A percentile compares a stretch with the other conserved stretches of the same genome.
Conservation (phyloP, 2,329 filamentous ascomycete species). For the Paraphaeosphaeria minitans region DNA sequence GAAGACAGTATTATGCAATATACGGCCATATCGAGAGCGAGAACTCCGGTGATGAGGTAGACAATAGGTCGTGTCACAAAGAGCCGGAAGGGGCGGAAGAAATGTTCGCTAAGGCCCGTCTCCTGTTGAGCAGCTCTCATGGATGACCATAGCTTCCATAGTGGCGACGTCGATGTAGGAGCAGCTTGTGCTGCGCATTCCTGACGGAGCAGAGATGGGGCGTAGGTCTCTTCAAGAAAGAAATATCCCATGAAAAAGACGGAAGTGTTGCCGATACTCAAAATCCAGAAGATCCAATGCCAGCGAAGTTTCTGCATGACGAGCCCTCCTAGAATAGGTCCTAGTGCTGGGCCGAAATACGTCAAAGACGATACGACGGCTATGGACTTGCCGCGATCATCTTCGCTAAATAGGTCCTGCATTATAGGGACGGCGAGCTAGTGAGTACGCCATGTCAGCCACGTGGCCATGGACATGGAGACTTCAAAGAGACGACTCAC, state of each 20-base stretch:
- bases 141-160: constrained; percentile 60
- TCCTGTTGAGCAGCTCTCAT: constrained; percentile 55
- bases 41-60: constrained; percentile 49
- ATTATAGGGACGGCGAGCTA: constrained; percentile 22
- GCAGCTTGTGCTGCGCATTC: constrained; percentile 32
- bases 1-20: constrained; percentile 32
- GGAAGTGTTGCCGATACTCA: constrained; percentile 23
- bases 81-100: constrained; percentile 59
- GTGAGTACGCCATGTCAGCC: background rate
- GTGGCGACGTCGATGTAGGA: too few species aligned
- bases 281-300: constrained; percentile 34
- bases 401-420: constrained; percentile 15
- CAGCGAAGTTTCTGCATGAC: constrained; percentile 24
- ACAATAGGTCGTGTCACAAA: constrained; percentile 60
- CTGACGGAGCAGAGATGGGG: constrained; percentile 49
- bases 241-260: constrained; percentile 34
- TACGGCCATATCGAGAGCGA: constrained; percentile 49
- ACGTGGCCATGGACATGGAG: background rate
- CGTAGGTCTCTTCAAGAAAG: constrained; percentile 52
- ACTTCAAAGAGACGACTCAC: constrained; percentile 6
- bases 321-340: constrained; percentile 31
- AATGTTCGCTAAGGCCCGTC: constrained; percentile 28
- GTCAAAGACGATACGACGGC: constrained; percentile 19
- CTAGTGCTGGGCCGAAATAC: constrained; percentile 18
- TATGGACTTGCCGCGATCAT: constrained; percentile 20